A percentile compares a stretch with the other conserved stretches of the same genome.
Conservation (phyloP, 768 basidiomycete genomes). For the Psilocybe azurescens region DNA sequence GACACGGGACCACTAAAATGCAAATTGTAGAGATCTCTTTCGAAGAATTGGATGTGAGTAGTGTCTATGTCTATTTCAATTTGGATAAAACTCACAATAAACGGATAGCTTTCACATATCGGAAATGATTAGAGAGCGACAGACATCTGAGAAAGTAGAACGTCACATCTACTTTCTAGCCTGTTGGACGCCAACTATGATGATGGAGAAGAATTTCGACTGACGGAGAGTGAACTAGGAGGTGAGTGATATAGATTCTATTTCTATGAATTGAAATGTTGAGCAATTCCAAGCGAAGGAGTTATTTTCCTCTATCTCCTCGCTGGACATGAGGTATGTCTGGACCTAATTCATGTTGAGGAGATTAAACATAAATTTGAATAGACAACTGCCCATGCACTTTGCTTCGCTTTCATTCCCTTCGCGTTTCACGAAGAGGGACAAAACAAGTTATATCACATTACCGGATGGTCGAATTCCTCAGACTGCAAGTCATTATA, state of each 20-base stretch:
- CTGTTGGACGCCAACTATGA: slow-evolving; percentile 52
- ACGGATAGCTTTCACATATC: slow-evolving; percentile 40
- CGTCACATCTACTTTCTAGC: slow-evolving; percentile 53
- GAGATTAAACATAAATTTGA: neutral
- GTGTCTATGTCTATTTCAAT: too few species aligned
- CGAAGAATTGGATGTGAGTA: slow-evolving; percentile 35
- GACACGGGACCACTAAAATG: slow-evolving; percentile 31
- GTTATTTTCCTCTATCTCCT: slow-evolving; percentile 56
- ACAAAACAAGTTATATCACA: slow-evolving; percentile 46
- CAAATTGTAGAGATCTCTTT: slow-evolving; percentile 39
- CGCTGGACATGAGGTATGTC: slow-evolving; percentile 58
- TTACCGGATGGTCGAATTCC: slow-evolving; percentile 33
- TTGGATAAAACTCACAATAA: slow-evolving; percentile 18
- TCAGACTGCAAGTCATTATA: slow-evolving; percentile 28
- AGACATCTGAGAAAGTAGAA: slow-evolving; percentile 39
- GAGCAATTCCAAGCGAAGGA: slow-evolving; percentile 23
- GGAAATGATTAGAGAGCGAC: slow-evolving; percentile 55
- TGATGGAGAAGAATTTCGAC: slow-evolving; percentile 28
- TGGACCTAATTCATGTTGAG: neutral
- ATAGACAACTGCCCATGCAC: slow-evolving; percentile 40
- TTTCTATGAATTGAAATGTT: slow-evolving; percentile 7
- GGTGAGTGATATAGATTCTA: slow-evolving; percentile 20
- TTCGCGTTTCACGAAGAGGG: slow-evolving; percentile 48
- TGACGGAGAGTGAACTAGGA: slow-evolving; percentile 46
- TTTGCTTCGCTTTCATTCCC: slow-evolving; percentile 43